These are phyloP conservation scores for Ramalina intermedia DNA, from an alignment of 495 filamentous ascomycete genomes.

Conservation along the genomic window DNA sequence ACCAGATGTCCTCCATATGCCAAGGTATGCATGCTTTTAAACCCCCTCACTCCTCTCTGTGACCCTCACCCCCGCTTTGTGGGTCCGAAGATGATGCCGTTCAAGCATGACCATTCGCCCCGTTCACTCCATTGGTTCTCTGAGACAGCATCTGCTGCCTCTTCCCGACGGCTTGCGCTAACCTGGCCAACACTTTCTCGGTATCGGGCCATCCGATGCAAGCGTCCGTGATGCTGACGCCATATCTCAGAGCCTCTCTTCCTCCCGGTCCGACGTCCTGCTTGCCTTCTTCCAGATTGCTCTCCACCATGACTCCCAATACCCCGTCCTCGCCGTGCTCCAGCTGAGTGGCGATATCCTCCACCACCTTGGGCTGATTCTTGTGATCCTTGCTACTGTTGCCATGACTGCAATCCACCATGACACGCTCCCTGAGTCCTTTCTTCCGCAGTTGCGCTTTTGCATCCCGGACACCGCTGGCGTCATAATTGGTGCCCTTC, in stretches of 20 bases:
- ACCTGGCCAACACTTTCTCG: constrained; percentile 66
- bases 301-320: constrained; percentile 96
- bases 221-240: constrained; percentile 93
- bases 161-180: constrained; percentile 71
- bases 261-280: constrained; percentile 88
- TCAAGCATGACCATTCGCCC: constrained; percentile 16
- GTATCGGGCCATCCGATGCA: constrained; percentile 93
- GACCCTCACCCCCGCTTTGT: neutral
- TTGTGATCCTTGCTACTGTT: constrained; percentile 51
- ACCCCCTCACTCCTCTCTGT: neutral
- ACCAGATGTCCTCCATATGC: no score
- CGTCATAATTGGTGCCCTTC: constrained; percentile 90
- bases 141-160: constrained; percentile 36
- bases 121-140: constrained; percentile 17
- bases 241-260: constrained; percentile 64
- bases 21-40: no score
- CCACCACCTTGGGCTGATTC: constrained; percentile 88
- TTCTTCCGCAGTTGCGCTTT: constrained; percentile 75
- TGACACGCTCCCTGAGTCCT: constrained; percentile 74
- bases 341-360: constrained; percentile 69
- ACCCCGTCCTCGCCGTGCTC: constrained; percentile 77
- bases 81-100: neutral
- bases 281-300: constrained; percentile 86
- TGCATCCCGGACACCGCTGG: constrained; percentile 59
- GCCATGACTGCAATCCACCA: constrained; percentile 95